These are phyloP conservation scores for Cytospora mali DNA, from an alignment of 2,329 filamentous ascomycete species.

Conservation along the genomic window DNA sequence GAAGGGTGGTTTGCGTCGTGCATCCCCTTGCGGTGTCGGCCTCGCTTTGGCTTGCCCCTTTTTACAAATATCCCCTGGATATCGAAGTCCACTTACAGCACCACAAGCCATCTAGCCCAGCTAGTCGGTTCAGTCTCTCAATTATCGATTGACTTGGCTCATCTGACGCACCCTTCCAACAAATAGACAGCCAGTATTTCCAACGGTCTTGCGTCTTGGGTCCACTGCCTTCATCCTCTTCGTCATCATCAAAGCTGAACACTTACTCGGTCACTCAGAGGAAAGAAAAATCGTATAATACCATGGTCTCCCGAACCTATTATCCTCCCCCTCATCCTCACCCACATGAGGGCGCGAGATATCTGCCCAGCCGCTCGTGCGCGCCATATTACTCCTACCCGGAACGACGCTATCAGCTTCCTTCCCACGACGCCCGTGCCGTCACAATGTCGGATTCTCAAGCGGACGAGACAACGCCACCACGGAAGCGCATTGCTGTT, in stretches of 20 bases:
- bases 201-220: conserved; percentile 3
- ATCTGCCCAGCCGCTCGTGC: conserved; percentile 40
- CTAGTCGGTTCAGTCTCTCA: conserved; percentile 2
- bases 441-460: conserved; percentile 46
- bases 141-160: conserved; percentile 23
- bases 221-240: conserved; percentile 2
- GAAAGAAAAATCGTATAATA: conserved; percentile 28
- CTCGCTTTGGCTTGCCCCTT: conserved; percentile 29
- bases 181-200: conserved; percentile 12
- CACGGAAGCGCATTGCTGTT: conserved; percentile 61
- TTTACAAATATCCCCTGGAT: conserved; percentile 14
- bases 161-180: conserved; percentile 13
- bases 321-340: conserved; percentile 37
- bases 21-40: conserved; percentile 20
- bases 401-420: conserved; percentile 43
- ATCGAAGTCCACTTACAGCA: conserved; percentile 14
- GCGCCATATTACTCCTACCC: conserved; percentile 41
- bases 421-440: conserved; percentile 42
- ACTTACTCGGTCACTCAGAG: background rate
- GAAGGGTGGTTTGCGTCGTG: conserved; percentile 21
- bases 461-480: conserved; percentile 46
- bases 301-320: conserved; percentile 48
- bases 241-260: conserved; percentile 2
- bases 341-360: conserved; percentile 41
- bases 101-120: conserved; percentile 26